Evolutionary conservation across 129 eudicot species (phyloP), one percentile per base, ranked within the genome.

Genomic region (Tagetes erecta): DNA sequence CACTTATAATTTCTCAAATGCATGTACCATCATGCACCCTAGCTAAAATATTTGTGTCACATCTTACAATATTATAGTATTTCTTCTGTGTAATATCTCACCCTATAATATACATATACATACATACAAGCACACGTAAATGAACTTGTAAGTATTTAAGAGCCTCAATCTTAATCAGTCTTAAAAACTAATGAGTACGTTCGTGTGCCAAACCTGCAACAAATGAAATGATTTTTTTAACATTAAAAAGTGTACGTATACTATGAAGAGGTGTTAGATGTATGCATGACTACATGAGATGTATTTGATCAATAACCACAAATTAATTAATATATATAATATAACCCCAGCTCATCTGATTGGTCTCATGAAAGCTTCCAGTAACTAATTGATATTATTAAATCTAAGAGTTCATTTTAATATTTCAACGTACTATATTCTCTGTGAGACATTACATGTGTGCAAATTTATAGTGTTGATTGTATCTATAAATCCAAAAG

Each of bases 261-360:
- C 10, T 33, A 33, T 59, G 20, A 31, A 59, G 65, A 9, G 34
- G 5, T 59, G 65, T 10, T 56, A 57, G 37, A 57, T 27, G 35
- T 38, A 67, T 67, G 39, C 72, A 67, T 67, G 72, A 42, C 72
- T 67, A 67, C 39, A 67, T 42, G 55, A 42, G 31, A 45, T 67
- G 72, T 20, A 67, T 14, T 67, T 67, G 72, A 64, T 38, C 14
- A 14, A 12, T 50, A 64, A 34, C 39, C 50, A 64, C 27, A 20
- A 20, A 20, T 0, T 20, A 20, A 20, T 20, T 20, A 20, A 20
- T 20, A 20, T 20, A 20, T 20, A 20, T 0, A 20, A 20, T 39
- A 64, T 37, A 60, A 63, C 47, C 68, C 37, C 70, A 65, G 70
- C 70, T 65, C 70, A 65, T 36, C 70, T 65, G 51, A 65, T 65